A percentile compares a stretch with the other conserved stretches of the same genome.
phyloP scores from a whole-genome alignment of 2,329 filamentous ascomycete genomes.

The Exophiala phaeomuriformis region DNA sequence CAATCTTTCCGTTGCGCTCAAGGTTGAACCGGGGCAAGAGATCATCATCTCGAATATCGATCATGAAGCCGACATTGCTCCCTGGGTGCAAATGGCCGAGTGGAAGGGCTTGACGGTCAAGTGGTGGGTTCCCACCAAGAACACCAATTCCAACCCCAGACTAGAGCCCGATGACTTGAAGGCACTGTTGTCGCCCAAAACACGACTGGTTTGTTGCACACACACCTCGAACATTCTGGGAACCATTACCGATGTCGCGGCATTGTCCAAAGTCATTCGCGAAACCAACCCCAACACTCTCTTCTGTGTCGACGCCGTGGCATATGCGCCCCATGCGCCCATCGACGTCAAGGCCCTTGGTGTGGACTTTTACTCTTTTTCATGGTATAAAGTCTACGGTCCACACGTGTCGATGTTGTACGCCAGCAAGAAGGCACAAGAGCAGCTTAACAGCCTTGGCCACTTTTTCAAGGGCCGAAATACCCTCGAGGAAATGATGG shows the following conservation, averaged over 20 bases:
- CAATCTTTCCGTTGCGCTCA: constrained; percentile 55
- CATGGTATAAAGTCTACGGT: constrained; percentile 77
- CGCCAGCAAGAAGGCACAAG: constrained; percentile 51
- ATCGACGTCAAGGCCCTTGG: constrained; percentile 62
- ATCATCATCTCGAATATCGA: constrained; percentile 65
- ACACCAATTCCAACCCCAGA: constrained; percentile 53
- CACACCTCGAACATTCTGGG: constrained; percentile 69
- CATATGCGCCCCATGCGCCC: constrained; percentile 64
- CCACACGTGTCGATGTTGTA: constrained; percentile 68
- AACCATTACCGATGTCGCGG: constrained; percentile 50
- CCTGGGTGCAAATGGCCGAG: constrained; percentile 63
- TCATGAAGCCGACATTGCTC: constrained; percentile 69
- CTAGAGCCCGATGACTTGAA: constrained; percentile 53
- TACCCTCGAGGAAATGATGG: constrained; percentile 60
- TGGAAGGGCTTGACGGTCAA: constrained; percentile 56
- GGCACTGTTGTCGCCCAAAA: constrained; percentile 54
- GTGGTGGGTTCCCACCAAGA: constrained; percentile 57
- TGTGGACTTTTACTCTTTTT: constrained; percentile 71
- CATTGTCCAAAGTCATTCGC: constrained; percentile 35
- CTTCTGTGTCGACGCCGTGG: constrained; percentile 67
- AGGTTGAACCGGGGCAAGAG: constrained; percentile 53
- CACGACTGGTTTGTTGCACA: constrained; percentile 62
- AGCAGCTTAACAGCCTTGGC: constrained; percentile 50
- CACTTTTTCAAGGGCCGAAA: constrained; percentile 60
- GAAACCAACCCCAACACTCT: constrained; percentile 47